Evolutionary conservation across 768 basidiomycete species (phyloP), one percentile per base, ranked within the genome.

Genomic region (Serendipita sp.): DNA sequence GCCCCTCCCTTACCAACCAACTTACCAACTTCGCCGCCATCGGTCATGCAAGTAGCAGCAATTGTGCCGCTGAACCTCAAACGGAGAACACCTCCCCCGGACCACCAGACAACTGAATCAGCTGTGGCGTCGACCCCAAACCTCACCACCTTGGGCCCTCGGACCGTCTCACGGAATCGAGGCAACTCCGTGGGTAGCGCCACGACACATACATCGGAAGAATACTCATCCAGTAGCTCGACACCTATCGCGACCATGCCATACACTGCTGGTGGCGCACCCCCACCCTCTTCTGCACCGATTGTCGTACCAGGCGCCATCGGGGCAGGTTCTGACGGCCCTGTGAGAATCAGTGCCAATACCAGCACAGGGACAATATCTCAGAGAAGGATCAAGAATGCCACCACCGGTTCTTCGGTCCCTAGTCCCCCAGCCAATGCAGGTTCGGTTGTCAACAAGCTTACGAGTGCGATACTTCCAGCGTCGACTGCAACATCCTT

Each of bases 351-450:
- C 69, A 86, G 83, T 69, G 70, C 81, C 2, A 80, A 84, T 1
- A 80, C 83, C 11, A 75, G 71, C 30, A 79, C 82, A 73, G 83
- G 89, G 45, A 83, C 85, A 24, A 86, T 91, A 68, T 81, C 76
- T 63, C 84, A 85, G 71, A 82, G 89, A 65, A 78, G 88, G 65
- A 77, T 74, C 48, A 89, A 88, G 72, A 74, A 79, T 28, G 86
- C 87, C 15, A 80, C 83, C 10, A 84, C 86, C 45, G 79, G 84
- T 5, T 41, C 41, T 69, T 65, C 77, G 69, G 46, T 47, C 7
- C 13, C 62, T 16, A 35, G 41, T n/a, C 34, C 58, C 34, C 32
- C 46, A 15, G 15, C 65, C 7, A 60, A 35, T 37, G 56, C 10
- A 10, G 32, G 8, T 38, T 10, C 28, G 8, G 56, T 10, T 10